A percentile compares a stretch with the other conserved stretches of the same genome.
These are phyloP conservation scores for Mycena capillaripes DNA, from an alignment of 768 basidiomycete genomes.

Conservation along the genomic window DNA sequence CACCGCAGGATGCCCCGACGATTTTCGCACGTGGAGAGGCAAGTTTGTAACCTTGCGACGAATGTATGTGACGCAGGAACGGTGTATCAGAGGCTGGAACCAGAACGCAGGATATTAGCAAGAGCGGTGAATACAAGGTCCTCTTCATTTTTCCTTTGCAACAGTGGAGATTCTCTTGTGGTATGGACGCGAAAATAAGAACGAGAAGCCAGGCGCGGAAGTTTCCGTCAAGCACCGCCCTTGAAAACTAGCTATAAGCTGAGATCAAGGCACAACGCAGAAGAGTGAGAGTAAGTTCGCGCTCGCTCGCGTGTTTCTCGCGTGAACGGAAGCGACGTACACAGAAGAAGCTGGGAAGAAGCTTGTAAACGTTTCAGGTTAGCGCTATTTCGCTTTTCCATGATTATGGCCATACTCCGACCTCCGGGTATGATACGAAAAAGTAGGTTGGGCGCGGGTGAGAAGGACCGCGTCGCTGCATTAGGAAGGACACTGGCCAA, in stretches of 20 bases:
- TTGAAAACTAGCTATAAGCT: slow-evolving; percentile 17
- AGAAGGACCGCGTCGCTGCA: not conserved
- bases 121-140: not conserved
- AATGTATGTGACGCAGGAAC: slow-evolving; percentile 23
- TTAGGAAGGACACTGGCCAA: not conserved
- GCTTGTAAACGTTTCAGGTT: slow-evolving; percentile 25
- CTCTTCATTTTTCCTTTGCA: not conserved
- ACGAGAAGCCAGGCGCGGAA: not conserved
- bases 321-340: slow-evolving; percentile 35
- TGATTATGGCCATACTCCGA: slow-evolving; percentile 4
- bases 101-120: slow-evolving; percentile 13
- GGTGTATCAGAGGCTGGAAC: slow-evolving; percentile 9
- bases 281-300: slow-evolving; percentile 6
- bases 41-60: slow-evolving; percentile 23
- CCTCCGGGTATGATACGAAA: not conserved
- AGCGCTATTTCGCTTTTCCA: slow-evolving; percentile 3
- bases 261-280: slow-evolving; percentile 29
- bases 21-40: slow-evolving; percentile 26
- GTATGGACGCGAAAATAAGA: not conserved
- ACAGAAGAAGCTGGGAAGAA: slow-evolving; percentile 28
- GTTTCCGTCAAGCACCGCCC: slow-evolving; percentile 11
- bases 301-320: slow-evolving; percentile 31
- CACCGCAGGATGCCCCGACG: slow-evolving; percentile 25
- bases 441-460: not conserved
- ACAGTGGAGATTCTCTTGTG: not conserved